phyloP scores from a whole-genome alignment of 441 rosid species.

The Adansonia gregorii region DNA sequence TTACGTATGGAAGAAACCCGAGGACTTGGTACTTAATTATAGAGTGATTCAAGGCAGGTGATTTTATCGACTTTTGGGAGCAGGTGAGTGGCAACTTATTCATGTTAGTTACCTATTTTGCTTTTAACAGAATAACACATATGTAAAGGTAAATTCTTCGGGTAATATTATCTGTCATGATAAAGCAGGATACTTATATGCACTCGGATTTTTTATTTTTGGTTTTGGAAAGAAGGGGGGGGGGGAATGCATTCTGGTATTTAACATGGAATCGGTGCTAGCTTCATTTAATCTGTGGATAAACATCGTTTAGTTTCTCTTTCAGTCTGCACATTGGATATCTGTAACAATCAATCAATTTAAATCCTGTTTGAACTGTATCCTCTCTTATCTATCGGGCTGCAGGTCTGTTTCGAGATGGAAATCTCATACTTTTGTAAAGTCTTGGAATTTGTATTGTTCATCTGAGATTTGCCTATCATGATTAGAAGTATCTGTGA shows the following conservation, averaged over 20 bases:
- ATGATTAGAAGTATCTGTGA: slow-evolving; percentile 26
- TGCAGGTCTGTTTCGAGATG: slow-evolving; percentile 40
- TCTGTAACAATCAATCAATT: not conserved
- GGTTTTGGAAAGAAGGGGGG: not conserved
- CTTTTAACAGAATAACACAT: not conserved
- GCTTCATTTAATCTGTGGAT: not conserved
- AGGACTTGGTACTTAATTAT: slow-evolving; percentile 92
- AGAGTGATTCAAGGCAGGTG: slow-evolving; percentile 78
- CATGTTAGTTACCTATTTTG: not conserved
- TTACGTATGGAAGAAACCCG: slow-evolving; percentile 97
- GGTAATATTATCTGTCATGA: not conserved
- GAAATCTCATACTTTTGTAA: slow-evolving; percentile 34
- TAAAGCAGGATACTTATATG: not conserved
- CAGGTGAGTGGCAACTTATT: slow-evolving; percentile 37
- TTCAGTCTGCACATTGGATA: not conserved
- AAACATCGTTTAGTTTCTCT: not conserved
- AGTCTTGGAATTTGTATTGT: slow-evolving; percentile 28
- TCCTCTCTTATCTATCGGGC: slow-evolving; percentile 24
- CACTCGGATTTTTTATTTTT: not conserved
- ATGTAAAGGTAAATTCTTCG: not conserved
- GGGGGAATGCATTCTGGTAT: not conserved
- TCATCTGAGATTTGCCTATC: slow-evolving; percentile 29
- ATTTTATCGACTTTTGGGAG: slow-evolving; percentile 38
- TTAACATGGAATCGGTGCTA: not conserved
- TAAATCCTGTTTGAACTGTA: slow-evolving; percentile 11